Evolutionary conservation across 192 early-diverging fungal species (phyloP), one percentile per base, ranked within the genome.

Genomic region (Lobosporangium transversale): DNA sequence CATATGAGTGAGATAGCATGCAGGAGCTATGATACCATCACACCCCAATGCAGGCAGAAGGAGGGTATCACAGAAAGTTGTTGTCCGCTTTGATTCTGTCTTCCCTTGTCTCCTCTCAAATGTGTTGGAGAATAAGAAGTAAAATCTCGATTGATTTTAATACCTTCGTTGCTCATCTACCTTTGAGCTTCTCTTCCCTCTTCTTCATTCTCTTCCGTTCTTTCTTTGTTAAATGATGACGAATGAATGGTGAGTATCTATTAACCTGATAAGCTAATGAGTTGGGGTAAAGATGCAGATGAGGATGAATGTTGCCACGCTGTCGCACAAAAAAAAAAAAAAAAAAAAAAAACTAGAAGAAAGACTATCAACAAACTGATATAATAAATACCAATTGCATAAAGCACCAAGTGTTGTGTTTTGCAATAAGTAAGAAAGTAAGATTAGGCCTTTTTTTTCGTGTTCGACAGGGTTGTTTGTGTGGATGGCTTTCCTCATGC

Each of bases 271-370:
- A n/a, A n/a, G n/a, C n/a, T n/a, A n/a, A n/a, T n/a, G n/a, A n/a
- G 20, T 6, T 48, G 27, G 51, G 8, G 5, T 17, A 15, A 3
- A 53, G 29, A 53, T 7, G 20, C 27, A n/a, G 21, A 62, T 36
- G 35, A 7, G 20, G 9, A 45, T 23, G 49, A 60, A 62, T 48
- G 62, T 54, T 61, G 67, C 67, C 67, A 69, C 43, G 67, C 67
- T 50, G 67, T 69, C 58, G 58, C 50, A 69, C 67, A 61, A 69
- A 69, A 26, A 24, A 69, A 42, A 50, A 42, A 50, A 14, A 33
- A n/a, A 45, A 66, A 27, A 20, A 40, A 35, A 40, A 20, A 14
- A 12, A 6, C 27, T 31, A 23, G 40, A 14, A 58, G 37, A 56
- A 56, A 57, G 11, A 31, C 4, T 10, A 31, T 42, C 23, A 57